Base-by-base conservation (phyloP, 2,329 filamentous ascomycete genomes). In the Simplicillium aogashimaense region DNA sequence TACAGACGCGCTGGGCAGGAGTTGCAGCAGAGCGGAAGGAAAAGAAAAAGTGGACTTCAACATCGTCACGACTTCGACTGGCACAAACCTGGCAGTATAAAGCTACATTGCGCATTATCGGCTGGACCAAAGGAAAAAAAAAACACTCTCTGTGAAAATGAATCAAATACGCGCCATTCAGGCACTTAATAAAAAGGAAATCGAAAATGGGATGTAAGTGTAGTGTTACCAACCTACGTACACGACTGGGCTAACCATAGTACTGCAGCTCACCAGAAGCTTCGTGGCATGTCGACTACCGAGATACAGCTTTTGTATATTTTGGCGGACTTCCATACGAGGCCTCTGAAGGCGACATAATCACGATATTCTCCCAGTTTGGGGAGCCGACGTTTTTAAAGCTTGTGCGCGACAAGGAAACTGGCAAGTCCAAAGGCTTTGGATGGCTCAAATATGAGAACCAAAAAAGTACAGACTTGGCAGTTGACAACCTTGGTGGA, bases 401-500 rank as follows among this genome's bases (percentile, higher is more conserved):
- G 53, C 77, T 98, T 11, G 81, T 83, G 36, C 86, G 92, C 54
- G 92, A 98, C 70, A 92, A 92, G 57, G 94, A 97, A 58, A 94
- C 89, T 0, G 92, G 92, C 45, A 95, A 95, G 64, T 94, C 86
- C 45, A 84, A 83, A 49, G 92, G 92, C 1, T 98, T 97, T 57
- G 88, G 84, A 3, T 98, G 94, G 73, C 73, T 98, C 43, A 98
- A 98, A 58, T 98, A 97, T 63, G 92, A 98, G 59, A 90, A 98
- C 61, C 92, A 98, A 67, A 76, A 90, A 50, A 95, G 89, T 64
- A 94, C 86, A 46, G 90, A 97, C 61, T 67, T 98, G 33, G 92
- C 94, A 0, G 94, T 98, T 9, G 92, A 98, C 64, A 98, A 98
- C 59, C 67, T 98, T 5, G 85, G 88, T 31, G 92, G 92, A 28